Evolutionary conservation across 257 asterid species (phyloP), one percentile per base, ranked within the genome.

Genomic region (Solanum chiquidenum): DNA sequence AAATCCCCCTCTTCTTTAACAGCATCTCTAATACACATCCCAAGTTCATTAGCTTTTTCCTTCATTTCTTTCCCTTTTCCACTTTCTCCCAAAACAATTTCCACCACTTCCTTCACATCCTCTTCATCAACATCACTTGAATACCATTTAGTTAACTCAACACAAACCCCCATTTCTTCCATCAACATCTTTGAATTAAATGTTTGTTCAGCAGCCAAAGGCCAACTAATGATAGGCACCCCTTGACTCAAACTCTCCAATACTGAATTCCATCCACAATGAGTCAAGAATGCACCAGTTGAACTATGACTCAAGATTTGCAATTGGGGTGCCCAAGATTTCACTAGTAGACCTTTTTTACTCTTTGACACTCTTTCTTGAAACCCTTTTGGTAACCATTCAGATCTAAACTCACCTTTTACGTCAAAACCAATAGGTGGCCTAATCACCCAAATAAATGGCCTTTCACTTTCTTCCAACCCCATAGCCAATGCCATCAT

Each of bases 241-340:
- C 99, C 99, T 80, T 94, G 98, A 89, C 98, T 95, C 89, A 97
- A 86, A 73, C 98, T 93, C 92, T 97, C 99, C 96, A 91, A 66
- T 55, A 77, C 86, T 31, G 99, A 95, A 80, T 97, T 97, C 98
- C 99, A 97, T 1, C 99, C 99, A 60, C 98, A 97, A 86, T 97
- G 99, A n/a, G 95, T 97, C 87, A 97, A 38, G 55, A 97, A 97
- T n/a, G 95, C 99, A 0, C 91, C 96, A 0, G 93, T 92, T 9
- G 99, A 92, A 68, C 34, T 75, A 42, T 97, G 99, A 90, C 98
- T 89, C 21, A 97, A 93, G 35, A 97, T 93, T 84, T 97, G 97
- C 95, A 94, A 86, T 87, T 97, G 98, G 9, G 99, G 98, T n/a
- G 98, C 98, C 99, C 98, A 97, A 23, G 90, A 89, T 21, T 91